Evolutionary conservation across 148 eudicot species (phyloP), one percentile per base, ranked within the genome.

Genomic region (Vaccinium corymbosum): DNA sequence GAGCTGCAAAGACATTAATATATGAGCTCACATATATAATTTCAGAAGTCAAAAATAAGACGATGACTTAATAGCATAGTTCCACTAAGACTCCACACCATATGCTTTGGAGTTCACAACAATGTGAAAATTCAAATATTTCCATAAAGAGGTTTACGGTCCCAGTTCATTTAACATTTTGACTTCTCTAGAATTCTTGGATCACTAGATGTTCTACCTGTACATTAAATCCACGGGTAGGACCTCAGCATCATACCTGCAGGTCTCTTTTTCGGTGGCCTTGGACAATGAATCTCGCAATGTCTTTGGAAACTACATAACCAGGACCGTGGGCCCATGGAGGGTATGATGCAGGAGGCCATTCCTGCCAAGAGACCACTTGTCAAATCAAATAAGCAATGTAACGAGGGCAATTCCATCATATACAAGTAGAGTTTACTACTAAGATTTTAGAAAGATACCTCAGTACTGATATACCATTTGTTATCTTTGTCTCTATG

Each of bases 281-380:
- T 87, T 83, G 91, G 80, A 90, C 93, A 68, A 95, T 91, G 77
- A 89, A 93, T 83, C 89, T 91, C 12, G 98, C 98, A 75, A 95
- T 91, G 83, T 94, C 98, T 77, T 89, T 81, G 66, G 98, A 95
- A 71, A 95, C 85, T 85, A 94, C 87, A 82, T 95, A 95, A 12
- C 98, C 98, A 53, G 98, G 97, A 85, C 98, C 98, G 64, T 95
- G 95, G 17, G 98, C 97, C 97, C 97, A 95, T 27, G 98, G 98
- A 14, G 98, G 98, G 85, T 89, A 95, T 64, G 86, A 22, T 32
- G 83, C 87, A 86, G 90, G 89, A n/a, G 98, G 93, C 95, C 97
- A 95, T 83, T 95, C 98, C 98, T 95, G 87, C 85, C 82, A 87
- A 81, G 29, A 57, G 77, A 83, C 72, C 53, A 62, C 27, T 83